Evolutionary conservation across 331 rosid species (phyloP).

Genomic region (Malus hybrid): DNA sequence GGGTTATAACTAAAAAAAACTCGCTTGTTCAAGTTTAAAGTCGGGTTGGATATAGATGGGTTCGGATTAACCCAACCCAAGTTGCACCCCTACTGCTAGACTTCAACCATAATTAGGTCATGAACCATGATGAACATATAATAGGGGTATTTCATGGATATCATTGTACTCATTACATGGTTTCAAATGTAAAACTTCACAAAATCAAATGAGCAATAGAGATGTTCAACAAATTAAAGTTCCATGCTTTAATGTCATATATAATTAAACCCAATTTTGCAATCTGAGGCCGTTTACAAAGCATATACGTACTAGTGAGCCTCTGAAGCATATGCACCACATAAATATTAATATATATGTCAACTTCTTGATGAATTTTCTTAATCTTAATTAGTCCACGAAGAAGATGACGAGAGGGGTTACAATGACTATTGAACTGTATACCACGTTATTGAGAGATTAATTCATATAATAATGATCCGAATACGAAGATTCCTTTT

Average conservation of each 20-base stretch:
- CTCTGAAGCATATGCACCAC: not conserved
- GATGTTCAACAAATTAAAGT: not conserved
- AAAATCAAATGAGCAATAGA: not conserved
- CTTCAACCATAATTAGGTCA: not conserved
- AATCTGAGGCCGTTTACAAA: not conserved
- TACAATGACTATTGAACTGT: not conserved
- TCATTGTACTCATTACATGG: not conserved
- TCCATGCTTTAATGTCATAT: not conserved
- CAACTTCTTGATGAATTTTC: not conserved
- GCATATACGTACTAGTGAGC: not conserved
- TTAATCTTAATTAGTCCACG: not conserved
- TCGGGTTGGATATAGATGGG: no score
- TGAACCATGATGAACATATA: not conserved
- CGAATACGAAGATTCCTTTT: constrained; percentile 21
- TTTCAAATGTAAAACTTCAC: not conserved
- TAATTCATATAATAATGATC: not conserved
- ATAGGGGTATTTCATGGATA: not conserved
- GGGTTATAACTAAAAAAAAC: no score
- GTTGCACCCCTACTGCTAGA: not conserved
- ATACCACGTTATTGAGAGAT: not conserved
- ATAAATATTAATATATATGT: not conserved
- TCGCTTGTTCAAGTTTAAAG: no score
- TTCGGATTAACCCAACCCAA: no score
- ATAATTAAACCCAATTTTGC: not conserved
- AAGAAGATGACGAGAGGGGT: not conserved